These are phyloP conservation scores for Tolypocladium ophioglossoides DNA, from an alignment of 2,329 filamentous ascomycete species.

Conservation along the genomic window DNA sequence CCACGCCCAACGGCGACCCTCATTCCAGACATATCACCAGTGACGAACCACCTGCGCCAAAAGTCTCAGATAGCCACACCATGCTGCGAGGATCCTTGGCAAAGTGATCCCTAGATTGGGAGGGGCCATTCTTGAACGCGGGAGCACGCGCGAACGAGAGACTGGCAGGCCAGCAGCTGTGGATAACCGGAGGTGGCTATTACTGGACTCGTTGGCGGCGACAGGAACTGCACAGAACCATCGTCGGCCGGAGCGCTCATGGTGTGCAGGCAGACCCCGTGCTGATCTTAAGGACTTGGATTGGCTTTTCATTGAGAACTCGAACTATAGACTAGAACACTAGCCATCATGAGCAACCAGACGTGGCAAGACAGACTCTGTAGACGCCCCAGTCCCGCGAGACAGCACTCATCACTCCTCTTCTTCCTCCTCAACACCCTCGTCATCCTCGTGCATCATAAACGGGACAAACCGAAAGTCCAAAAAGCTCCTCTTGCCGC, in stretches of 20 bases:
- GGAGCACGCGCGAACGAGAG: background rate
- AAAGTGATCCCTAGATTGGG: background rate
- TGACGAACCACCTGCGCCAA: background rate
- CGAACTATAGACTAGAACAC: background rate
- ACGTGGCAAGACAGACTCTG: too few relatives aligned
- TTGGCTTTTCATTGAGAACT: background rate
- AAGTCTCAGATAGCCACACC: background rate
- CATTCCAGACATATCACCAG: background rate
- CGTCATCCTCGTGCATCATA: constrained; percentile 43
- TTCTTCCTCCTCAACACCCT: background rate
- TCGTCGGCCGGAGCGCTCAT: background rate
- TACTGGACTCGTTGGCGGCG: background rate
- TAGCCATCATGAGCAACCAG: too few relatives aligned
- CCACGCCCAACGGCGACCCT: background rate
- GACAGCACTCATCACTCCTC: background rate
- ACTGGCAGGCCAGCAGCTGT: background rate
- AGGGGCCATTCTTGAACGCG: background rate
- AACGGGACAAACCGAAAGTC: constrained; percentile 77
- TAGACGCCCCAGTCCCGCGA: background rate
- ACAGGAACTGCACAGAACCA: background rate
- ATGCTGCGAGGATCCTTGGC: background rate
- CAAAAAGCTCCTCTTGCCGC: constrained; percentile 58
- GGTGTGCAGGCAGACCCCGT: background rate
- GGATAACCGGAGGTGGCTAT: background rate
- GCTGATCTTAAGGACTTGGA: background rate